Conservation (phyloP, 495 filamentous ascomycete genomes). For the Pyrenula massariospora region DNA sequence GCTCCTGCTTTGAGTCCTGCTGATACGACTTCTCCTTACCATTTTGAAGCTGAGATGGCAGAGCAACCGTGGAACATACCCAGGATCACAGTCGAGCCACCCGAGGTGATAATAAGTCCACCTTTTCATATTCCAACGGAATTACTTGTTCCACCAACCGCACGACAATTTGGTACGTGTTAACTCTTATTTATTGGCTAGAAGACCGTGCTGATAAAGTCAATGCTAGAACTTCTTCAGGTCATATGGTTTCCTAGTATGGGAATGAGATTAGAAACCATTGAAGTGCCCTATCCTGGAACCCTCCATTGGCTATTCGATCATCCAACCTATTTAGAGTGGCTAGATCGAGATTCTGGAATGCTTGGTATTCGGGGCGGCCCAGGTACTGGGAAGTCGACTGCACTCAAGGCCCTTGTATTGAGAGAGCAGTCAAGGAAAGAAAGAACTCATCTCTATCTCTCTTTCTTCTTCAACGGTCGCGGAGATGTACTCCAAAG, state of each 20-base stretch:
- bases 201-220: background rate
- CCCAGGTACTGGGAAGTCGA: background rate
- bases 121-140: background rate
- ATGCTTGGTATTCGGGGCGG: background rate
- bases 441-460: conserved; percentile 14
- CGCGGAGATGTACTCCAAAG: conserved; percentile 20
- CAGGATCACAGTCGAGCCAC: background rate
- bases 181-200: background rate
- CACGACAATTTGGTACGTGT: background rate
- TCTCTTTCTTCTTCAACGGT: conserved; percentile 25
- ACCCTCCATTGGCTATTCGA: background rate
- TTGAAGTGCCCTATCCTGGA: background rate
- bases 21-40: background rate
- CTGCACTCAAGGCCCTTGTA: background rate
- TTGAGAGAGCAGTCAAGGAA: background rate
- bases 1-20: background rate
- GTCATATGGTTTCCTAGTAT: background rate
- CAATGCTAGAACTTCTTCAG: background rate
- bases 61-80: background rate
- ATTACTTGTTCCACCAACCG: background rate
- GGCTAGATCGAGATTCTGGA: background rate
- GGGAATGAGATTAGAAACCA: background rate
- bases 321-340: background rate
- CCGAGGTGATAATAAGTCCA: background rate
- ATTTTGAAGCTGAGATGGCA: background rate